A percentile compares a stretch with the other conserved stretches of the same genome.
These are phyloP conservation scores for Colletotrichum higginsianum DNA, from an alignment of 2,329 filamentous ascomycete genomes.

Conservation along the genomic window DNA sequence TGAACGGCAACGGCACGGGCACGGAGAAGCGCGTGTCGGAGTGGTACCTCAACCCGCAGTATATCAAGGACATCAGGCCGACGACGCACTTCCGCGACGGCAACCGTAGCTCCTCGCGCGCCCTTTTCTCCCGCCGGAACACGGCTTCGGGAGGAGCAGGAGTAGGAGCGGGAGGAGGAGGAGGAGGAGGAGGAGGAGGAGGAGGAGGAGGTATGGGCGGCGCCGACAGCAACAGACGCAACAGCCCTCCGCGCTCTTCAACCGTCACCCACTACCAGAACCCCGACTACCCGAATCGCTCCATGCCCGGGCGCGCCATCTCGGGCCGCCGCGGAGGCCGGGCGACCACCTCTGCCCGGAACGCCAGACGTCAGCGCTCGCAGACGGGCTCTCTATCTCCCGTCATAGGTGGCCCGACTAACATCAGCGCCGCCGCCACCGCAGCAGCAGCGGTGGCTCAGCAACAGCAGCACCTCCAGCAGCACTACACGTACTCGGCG, in stretches of 20 bases:
- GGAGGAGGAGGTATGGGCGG: too few relatives aligned
- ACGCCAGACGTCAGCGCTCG: constrained; percentile 21
- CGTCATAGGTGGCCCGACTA: not conserved
- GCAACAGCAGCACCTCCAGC: constrained; percentile 4
- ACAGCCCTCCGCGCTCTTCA: constrained; percentile 45
- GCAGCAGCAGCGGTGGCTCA: too few relatives aligned
- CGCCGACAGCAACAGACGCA: constrained; percentile 39
- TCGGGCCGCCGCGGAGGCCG: constrained; percentile 54
- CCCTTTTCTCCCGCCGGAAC: constrained; percentile 16
- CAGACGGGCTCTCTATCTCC: constrained; percentile 18
- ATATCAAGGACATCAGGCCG: constrained; percentile 82
- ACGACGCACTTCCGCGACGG: constrained; percentile 78
- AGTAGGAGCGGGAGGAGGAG: too few relatives aligned
- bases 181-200: too few relatives aligned
- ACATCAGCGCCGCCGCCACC: not conserved
- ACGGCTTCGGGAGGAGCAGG: constrained; percentile 36
- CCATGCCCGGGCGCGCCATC: constrained; percentile 50
- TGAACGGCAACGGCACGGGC: constrained; percentile 50
- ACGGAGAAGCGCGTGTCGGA: constrained; percentile 73
- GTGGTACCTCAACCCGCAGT: constrained; percentile 83
- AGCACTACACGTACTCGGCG: constrained; percentile 1
- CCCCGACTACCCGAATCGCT: constrained; percentile 46
- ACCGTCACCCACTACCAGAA: constrained; percentile 30
- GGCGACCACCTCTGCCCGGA: constrained; percentile 47
- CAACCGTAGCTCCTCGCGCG: constrained; percentile 23